Conservation (phyloP, 1,284 basidiomycete species). For the Ustilago hordei region DNA sequence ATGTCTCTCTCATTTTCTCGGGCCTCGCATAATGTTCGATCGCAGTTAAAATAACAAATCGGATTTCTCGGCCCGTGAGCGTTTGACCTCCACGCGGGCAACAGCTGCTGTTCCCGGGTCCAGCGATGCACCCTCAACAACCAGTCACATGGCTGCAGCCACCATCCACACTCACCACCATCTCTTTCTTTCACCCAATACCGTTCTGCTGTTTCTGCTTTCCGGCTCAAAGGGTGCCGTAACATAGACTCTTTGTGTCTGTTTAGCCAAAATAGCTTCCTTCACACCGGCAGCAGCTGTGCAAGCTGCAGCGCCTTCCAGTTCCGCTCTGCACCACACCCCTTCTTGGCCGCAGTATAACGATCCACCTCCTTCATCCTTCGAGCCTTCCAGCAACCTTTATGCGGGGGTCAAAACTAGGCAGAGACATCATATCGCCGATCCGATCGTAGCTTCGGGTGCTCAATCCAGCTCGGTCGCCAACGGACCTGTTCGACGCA, state of each 20-base stretch:
- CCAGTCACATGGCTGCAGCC: not conserved
- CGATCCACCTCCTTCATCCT: constrained; percentile 24
- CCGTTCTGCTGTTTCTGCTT: not conserved
- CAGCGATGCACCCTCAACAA: not conserved
- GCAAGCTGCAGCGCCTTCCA: constrained; percentile 35
- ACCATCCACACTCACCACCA: constrained; percentile 6
- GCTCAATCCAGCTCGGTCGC: constrained; percentile 23
- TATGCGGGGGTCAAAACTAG: not conserved
- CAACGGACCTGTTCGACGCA: constrained; percentile 33
- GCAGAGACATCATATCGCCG: constrained; percentile 42
- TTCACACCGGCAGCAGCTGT: constrained; percentile 35
- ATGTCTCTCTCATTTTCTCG: not conserved
- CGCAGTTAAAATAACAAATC: not conserved
- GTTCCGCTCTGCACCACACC: constrained; percentile 5
- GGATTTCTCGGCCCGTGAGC: not conserved
- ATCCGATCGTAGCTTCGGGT: constrained; percentile 42
- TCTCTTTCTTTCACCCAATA: not conserved
- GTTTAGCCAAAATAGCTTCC: constrained; percentile 35
- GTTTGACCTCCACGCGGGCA: not conserved
- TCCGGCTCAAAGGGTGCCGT: constrained; percentile 37
- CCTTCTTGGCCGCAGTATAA: constrained; percentile 28
- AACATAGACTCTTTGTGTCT: constrained; percentile 11
- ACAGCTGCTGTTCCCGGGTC: not conserved
- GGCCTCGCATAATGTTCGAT: not conserved
- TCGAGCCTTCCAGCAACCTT: not conserved